phyloP scores from a whole-genome alignment of 306 rosid species.

The Cicer bijugum region DNA sequence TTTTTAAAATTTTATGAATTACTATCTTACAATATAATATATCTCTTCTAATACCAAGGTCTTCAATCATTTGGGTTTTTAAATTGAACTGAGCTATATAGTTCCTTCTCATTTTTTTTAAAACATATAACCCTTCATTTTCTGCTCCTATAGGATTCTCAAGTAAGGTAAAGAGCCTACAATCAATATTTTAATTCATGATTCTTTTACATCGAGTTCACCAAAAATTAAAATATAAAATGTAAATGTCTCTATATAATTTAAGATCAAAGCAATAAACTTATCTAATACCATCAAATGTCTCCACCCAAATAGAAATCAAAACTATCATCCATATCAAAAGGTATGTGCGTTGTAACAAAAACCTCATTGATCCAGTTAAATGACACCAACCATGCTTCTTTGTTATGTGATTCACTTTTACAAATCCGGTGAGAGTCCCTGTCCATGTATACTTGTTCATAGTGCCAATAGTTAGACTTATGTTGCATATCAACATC shows the following conservation, averaged over 20 bases:
- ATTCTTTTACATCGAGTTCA: background rate
- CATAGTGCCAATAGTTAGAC: background rate
- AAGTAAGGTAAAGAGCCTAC: background rate
- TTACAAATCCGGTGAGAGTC: background rate
- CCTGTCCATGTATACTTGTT: background rate
- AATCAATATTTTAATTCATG: background rate
- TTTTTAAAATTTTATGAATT: too few relatives aligned
- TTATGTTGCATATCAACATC: background rate
- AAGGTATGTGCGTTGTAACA: background rate
- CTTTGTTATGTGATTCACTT: background rate
- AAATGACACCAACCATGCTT: background rate
- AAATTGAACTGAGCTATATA: background rate
- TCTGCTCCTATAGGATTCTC: background rate
- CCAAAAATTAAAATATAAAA: slow-evolving; percentile 13
- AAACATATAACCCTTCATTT: background rate
- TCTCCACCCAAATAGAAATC: background rate
- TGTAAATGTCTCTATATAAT: background rate
- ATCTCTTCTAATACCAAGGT: too few relatives aligned
- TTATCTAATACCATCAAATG: background rate
- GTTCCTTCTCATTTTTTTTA: background rate
- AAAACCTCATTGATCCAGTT: background rate
- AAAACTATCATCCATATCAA: background rate
- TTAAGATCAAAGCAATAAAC: background rate
- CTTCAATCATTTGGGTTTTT: background rate
- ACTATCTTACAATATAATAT: background rate